These are phyloP conservation scores for Basidiobolus heterosporus DNA, from an alignment of 371 early-diverging fungal species.

Conservation along the genomic window DNA sequence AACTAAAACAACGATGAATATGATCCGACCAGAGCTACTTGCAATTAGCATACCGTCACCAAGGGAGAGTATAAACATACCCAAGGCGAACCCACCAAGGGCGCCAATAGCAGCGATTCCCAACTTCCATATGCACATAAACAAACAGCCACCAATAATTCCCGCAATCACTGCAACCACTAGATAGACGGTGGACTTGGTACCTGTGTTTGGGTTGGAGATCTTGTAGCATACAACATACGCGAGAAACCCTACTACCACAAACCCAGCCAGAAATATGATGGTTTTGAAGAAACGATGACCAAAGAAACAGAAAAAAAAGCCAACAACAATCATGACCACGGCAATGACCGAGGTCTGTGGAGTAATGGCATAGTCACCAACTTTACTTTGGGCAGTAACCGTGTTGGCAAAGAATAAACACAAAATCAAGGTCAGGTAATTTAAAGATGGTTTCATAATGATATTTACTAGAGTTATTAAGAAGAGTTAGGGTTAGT, in stretches of 20 bases:
- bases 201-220: constrained; percentile 11
- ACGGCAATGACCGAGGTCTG: constrained; percentile 17
- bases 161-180: constrained; percentile 31
- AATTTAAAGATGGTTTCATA: too few relatives aligned
- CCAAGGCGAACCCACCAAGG: constrained; percentile 29
- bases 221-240: neutral
- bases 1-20: constrained; percentile 25
- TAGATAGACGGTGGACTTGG: constrained; percentile 19
- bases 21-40: constrained; percentile 17
- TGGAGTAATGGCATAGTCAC: neutral
- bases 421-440: too few relatives aligned
- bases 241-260: constrained; percentile 1
- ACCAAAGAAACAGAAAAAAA: constrained; percentile 19
- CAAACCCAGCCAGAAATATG: constrained; percentile 40
- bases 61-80: constrained; percentile 30
- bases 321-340: constrained; percentile 28
- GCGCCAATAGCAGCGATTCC: constrained; percentile 37
- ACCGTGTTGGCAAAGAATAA: too few relatives aligned
- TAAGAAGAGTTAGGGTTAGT: too few relatives aligned
- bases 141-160: constrained; percentile 25
- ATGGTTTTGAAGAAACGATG: constrained; percentile 29
- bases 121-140: constrained; percentile 33
- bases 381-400: too few relatives aligned
- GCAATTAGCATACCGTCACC: constrained; percentile 21
- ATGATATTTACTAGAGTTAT: too few relatives aligned